Conservation (phyloP, 805 yeast species). For the Ogataea saltuana region DNA sequence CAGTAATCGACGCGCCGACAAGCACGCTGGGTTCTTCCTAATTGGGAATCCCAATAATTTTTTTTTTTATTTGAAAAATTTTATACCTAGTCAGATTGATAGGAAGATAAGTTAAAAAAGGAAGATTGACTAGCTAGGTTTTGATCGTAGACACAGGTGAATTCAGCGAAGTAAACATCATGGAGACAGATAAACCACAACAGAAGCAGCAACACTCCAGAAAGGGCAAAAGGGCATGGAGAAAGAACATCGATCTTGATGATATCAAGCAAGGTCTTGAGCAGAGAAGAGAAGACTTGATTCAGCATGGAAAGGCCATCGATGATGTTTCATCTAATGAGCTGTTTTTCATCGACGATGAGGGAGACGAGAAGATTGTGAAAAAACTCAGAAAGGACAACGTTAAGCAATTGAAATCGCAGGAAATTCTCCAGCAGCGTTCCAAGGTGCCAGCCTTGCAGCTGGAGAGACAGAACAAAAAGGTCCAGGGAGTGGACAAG, state of each 20-base stretch:
- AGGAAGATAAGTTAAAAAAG: no score
- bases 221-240: slow-evolving; percentile 91
- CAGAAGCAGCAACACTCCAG: slow-evolving; percentile 74
- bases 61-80: slow-evolving; percentile 2
- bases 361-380: slow-evolving; percentile 51
- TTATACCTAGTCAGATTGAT: slow-evolving; percentile 1
- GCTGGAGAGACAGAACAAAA: slow-evolving; percentile 40
- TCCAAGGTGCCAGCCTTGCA: slow-evolving; percentile 74
- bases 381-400: slow-evolving; percentile 42
- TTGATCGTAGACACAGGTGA: no score
- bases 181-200: slow-evolving; percentile 45
- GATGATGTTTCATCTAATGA: slow-evolving; percentile 46
- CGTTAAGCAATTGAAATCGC: slow-evolving; percentile 38
- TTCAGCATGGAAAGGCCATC: slow-evolving; percentile 45
- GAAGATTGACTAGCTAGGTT: no score
- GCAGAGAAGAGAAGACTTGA: slow-evolving; percentile 60
- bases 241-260: slow-evolving; percentile 84
- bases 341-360: slow-evolving; percentile 66
- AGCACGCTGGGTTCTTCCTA: not conserved
- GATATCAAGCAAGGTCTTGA: slow-evolving; percentile 76
- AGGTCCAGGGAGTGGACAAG: slow-evolving; percentile 62
- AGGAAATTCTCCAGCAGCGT: slow-evolving; percentile 68
- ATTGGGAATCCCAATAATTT: not conserved
- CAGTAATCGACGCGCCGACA: slow-evolving; percentile 4
- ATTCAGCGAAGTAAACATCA: not conserved